Evolutionary conservation across 257 asterid species (phyloP).

Genomic region (Nicotiana attenuata): DNA sequence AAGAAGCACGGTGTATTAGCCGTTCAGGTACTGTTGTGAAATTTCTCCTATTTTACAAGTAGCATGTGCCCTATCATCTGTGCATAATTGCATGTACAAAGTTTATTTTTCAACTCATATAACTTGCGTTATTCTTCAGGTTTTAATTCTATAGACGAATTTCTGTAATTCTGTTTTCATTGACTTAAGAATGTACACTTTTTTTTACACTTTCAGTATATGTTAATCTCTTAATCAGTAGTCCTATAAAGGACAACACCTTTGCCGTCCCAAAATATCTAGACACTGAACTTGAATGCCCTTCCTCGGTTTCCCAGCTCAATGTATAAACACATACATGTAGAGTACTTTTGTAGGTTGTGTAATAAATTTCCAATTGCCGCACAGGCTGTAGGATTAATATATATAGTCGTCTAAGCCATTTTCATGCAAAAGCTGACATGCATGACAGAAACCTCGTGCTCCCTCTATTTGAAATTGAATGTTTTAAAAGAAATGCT

Average conservation of each 20-base stretch:
- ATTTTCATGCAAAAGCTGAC: neutral
- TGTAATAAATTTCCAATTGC: neutral
- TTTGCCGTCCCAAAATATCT: too few relatives aligned
- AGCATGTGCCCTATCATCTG: too few relatives aligned
- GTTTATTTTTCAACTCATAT: too few relatives aligned
- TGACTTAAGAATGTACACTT: too few relatives aligned
- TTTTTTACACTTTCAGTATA: too few relatives aligned
- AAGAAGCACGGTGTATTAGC: slow-evolving; percentile 51
- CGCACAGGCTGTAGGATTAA: neutral
- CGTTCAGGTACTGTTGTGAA: slow-evolving; percentile 38
- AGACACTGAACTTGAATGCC: too few relatives aligned
- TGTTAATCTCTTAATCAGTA: too few relatives aligned
- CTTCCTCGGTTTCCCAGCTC: neutral
- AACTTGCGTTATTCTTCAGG: neutral
- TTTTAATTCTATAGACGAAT: neutral
- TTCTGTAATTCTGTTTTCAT: neutral
- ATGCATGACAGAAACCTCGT: neutral
- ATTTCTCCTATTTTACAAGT: neutral
- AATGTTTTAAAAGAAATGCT: neutral
- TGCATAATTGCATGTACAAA: too few relatives aligned
- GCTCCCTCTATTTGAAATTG: neutral
- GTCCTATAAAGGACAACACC: too few relatives aligned
- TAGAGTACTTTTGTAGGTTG: neutral
- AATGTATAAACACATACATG: too few relatives aligned
- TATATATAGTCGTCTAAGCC: neutral